Evolutionary conservation across 1,284 basidiomycete genomes (phyloP).

Genomic region (Ustilago loliicola): DNA sequence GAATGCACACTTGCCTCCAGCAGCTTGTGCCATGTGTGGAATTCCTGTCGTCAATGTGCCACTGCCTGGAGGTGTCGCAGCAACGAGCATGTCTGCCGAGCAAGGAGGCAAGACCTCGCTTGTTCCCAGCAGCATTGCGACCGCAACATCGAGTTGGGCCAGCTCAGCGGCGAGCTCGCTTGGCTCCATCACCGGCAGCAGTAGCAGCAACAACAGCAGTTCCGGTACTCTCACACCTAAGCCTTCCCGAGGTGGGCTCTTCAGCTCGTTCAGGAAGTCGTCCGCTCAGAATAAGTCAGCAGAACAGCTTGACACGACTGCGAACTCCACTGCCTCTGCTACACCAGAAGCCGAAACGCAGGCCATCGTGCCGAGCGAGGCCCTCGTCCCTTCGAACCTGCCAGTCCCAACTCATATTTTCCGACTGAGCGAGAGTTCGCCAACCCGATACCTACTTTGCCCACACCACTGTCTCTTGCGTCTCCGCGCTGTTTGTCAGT

Average conservation of each 20-base stretch:
- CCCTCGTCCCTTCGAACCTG: constrained; percentile 18
- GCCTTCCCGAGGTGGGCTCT: constrained; percentile 46
- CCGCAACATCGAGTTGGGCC: constrained; percentile 51
- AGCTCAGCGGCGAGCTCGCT: constrained; percentile 52
- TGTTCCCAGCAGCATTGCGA: constrained; percentile 47
- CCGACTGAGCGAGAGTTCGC: constrained; percentile 60
- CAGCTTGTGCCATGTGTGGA: constrained; percentile 66
- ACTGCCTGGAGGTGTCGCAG: constrained; percentile 46
- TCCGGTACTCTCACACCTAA: constrained; percentile 45
- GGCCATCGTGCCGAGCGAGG: not conserved
- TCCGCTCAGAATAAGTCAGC: constrained; percentile 22
- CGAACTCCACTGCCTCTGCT: constrained; percentile 2
- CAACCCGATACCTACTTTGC: constrained; percentile 65
- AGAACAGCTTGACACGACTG: constrained; percentile 12
- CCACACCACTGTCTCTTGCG: constrained; percentile 66
- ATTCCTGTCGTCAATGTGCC: constrained; percentile 65
- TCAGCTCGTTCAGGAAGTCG: constrained; percentile 51
- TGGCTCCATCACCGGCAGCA: constrained; percentile 44
- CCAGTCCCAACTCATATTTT: constrained; percentile 69
- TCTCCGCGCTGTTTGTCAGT: constrained; percentile 64
- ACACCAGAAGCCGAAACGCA: constrained; percentile 16
- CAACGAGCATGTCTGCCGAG: constrained; percentile 38
- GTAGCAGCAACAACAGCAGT: constrained; percentile 23
- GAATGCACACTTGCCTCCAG: constrained; percentile 59
- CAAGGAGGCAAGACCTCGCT: constrained; percentile 45